Base-by-base conservation (phyloP, 345 rosid genomes). In the Noccaea bulbosa region DNA sequence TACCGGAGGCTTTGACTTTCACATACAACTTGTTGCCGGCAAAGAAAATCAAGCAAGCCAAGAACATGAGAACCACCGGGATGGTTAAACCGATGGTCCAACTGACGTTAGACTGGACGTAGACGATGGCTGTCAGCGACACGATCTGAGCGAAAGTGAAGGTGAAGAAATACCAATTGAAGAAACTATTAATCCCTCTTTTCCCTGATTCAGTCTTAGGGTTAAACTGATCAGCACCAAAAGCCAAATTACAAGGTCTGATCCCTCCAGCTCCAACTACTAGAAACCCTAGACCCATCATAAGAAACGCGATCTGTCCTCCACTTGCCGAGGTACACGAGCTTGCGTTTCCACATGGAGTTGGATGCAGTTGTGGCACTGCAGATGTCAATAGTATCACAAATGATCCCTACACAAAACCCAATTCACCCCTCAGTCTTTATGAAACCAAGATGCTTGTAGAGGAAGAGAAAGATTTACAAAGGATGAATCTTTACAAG, bases 161-260 rank as follows among this genome's bases (percentile, higher is more conserved):
- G 74, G 88, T 87, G 77, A 83, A 90, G 82, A 87, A 83, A 54
- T 90, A 87, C 96, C 96, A 90, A 51, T 90, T 90, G 73, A 90
- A 86, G 87, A 90, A 90, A 73, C 96, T 90, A 32, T 84, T 82
- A 43, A 82, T 77, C 35, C 96, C 96, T 73, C 69, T 80, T 71
- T 83, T 86, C 16, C 96, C 96, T 1, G 96, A 75, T 30, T 83
- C 87, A 1, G 87, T 86, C 33, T 79, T 67, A 0, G 96, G 89
- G 54, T 90, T 81, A 66, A 90, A 90, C 70, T 90, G 96, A 62
- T 90, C 96, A 17, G 84, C 93, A 1, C 91, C 96, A 32, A 90
- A 87, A 4, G 96, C 91, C 61, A 90, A 62, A 48, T 87, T 90
- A 74, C 93, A 87, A 2, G 96, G 96, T 50, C 96, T 71, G 33